Base-by-base conservation (phyloP, 2,329 filamentous ascomycete genomes). In the Hymenoscyphus occultus region DNA sequence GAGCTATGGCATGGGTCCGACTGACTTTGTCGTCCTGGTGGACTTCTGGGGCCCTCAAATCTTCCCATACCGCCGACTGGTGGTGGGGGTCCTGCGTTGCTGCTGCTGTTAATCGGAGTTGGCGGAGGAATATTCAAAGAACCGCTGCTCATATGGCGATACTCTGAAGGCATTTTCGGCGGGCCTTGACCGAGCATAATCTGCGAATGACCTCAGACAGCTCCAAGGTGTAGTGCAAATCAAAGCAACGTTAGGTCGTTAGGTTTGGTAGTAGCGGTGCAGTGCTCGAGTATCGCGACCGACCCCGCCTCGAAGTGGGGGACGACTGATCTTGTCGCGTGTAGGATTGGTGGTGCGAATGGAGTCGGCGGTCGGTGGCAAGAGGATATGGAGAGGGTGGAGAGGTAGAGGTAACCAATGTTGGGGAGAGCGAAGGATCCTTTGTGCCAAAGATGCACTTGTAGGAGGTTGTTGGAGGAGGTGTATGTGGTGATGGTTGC, bases 21-120 rank as follows among this genome's bases (percentile, higher is more conserved):
- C 58, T 83, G 65, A 75, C 73, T 75, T 64, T 74, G 73, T 82
- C 76, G 80, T 86, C 85, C 87, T 35, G 86, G 86, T 69, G 86
- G 86, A 76, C 86, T 88, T 71, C 86, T 79, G 58, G 86, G 84
- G 68, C 84, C 84, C 65, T 87, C 85, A 73, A 86, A 86, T 71
- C 84, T 73, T 62, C 72, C 74, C 66, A 77, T 76, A 40, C 72
- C 74, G 67, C 68, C 71, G 10, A 80, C 77, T 66, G 84, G 85
- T 75, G 80, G 85, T 75, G 86, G 80, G 32, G 65, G 61, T 40
- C 62, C 65, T 57, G 65, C 65, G 42, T 51, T 51, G 14, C 60
- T 56, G n/a, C 61, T 66, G 19, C 68, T 67, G 59, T 72, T 72
- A 14, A 66, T 62, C 56, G 69, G 65, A 62, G 61, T 69, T 56